Base-by-base conservation (phyloP, 768 basidiomycete genomes). In the Termitomyces sp. region DNA sequence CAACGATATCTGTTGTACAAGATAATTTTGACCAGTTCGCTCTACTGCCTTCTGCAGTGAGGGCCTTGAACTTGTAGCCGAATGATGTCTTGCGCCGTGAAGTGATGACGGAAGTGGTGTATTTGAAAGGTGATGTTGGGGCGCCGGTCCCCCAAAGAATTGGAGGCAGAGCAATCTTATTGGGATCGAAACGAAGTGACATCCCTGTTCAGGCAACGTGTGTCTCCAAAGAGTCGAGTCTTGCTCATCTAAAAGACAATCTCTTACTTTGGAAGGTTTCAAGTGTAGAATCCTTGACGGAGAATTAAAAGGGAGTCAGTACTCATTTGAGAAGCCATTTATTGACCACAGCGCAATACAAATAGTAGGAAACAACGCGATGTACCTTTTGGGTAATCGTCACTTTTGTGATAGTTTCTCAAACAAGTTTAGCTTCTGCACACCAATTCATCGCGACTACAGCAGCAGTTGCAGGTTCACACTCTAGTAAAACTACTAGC, bases 111-210 rank as follows among this genome's bases (percentile, higher is more conserved):
- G 25, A 28, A 55, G 54, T 49, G 55, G 50, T 50, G 56, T 46
- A 50, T 43, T 23, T 37, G 48, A 32, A 30, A 52, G 35, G 52
- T 42, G 40, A 23, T 25, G 19, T 34, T 46, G 61, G 60, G 59
- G 58, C 16, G 42, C 28, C 54, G 60, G 60, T 55, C 62, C 60
- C 57, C 60, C 57, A 12, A n/a, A 61, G 56, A 58, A 65, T 49
- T 30, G 59, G 60, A 41, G 62, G 62, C 3, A 60, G 53, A 41
- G 43, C 43, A 53, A 59, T 44, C 45, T 62, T 65, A 55, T 56
- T 51, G 34, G 62, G 60, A 62, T 62, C 58, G 45, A 65, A 62
- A 53, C 46, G 57, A 32, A 62, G 52, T 54, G 51, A 62, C 57
- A 59, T 59, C 39, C 14, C 56, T 47, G 9, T 53, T 46, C n/a